Evolutionary conservation across 169 alveolate species (phyloP).

Genomic region (Perkinsus olseni): DNA sequence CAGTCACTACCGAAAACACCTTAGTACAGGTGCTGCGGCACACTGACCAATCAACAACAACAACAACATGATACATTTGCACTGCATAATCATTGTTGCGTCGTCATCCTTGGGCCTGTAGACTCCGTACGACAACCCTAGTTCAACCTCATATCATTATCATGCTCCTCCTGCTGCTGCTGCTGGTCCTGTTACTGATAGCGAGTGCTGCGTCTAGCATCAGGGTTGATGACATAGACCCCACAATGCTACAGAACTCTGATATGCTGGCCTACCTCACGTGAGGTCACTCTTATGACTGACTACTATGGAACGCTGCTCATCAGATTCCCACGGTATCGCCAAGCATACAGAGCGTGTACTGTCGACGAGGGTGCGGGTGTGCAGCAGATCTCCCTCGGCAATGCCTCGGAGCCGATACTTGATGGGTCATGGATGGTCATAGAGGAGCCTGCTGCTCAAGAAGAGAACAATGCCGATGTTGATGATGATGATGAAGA

Average conservation of each 20-base stretch:
- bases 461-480: not conserved
- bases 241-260: not conserved
- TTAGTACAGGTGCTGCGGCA: not conserved
- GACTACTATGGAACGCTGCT: not conserved
- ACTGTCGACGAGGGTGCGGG: not conserved
- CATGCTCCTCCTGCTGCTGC: not conserved
- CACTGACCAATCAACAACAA: not conserved
- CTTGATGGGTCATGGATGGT: not conserved
- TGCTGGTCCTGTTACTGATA: not conserved
- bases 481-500: not conserved
- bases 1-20: not conserved
- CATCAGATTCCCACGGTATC: not conserved
- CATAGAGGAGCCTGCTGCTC: not conserved
- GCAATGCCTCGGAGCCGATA: not conserved
- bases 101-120: not conserved
- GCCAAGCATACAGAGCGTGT: not conserved
- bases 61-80: not conserved
- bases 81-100: not conserved
- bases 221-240: not conserved
- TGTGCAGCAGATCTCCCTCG: too few species aligned
- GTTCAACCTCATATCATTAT: too few species aligned
- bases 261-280: not conserved
- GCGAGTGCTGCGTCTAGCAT: not conserved
- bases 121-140: too few species aligned
- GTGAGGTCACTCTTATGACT: not conserved